Conservation (phyloP, 208 protist species). For the Trichomonas vaginalis region DNA sequence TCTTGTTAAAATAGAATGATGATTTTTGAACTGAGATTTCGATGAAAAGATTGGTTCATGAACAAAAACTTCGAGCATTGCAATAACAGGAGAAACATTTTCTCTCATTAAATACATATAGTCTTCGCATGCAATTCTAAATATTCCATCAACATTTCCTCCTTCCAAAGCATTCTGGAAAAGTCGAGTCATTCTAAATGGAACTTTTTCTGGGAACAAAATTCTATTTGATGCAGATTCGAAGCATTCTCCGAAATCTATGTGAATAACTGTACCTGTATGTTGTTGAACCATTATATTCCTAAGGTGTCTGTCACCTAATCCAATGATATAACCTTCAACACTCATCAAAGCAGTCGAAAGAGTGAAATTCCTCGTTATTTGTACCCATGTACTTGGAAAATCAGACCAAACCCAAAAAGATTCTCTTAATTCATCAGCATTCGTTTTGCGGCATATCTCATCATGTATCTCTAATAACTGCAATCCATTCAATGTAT, state of each 20-base stretch:
- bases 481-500: not conserved
- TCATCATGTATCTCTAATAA: not conserved
- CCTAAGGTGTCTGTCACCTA: conserved; percentile 10
- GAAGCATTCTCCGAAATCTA: conserved; percentile 38
- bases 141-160: conserved; percentile 54
- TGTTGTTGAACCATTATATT: conserved; percentile 29
- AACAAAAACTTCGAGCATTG: conserved; percentile 34
- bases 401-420: not conserved
- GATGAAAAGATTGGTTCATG: conserved; percentile 30
- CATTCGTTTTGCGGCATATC: not conserved
- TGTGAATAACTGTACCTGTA: conserved; percentile 38
- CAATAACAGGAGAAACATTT: conserved; percentile 26
- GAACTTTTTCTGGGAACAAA: conserved; percentile 31
- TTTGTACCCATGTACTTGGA: not conserved
- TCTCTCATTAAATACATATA: conserved; percentile 23
- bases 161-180: conserved; percentile 38
- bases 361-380: not conserved
- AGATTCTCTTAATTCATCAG: not conserved
- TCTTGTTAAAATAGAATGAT: not conserved
- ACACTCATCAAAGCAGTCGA: conserved; percentile 17
- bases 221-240: conserved; percentile 28
- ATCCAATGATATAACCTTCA: not conserved
- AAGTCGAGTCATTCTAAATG: conserved; percentile 43
- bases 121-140: conserved; percentile 59
- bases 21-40: not conserved